phyloP scores from a whole-genome alignment of 768 basidiomycete species.

The Chiua virens region DNA sequence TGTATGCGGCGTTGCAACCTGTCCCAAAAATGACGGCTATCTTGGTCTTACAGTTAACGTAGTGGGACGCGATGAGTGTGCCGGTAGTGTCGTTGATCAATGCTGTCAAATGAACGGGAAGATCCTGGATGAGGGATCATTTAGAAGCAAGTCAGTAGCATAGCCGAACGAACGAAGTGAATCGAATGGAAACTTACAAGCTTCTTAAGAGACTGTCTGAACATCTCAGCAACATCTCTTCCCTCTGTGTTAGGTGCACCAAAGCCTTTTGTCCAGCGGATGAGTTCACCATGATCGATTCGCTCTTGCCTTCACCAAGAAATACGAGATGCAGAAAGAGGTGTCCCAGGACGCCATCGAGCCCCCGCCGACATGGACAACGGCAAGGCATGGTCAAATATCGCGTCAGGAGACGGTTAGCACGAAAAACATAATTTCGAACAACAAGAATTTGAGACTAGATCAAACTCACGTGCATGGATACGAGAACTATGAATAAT shows the following conservation, averaged over 20 bases:
- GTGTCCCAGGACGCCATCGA: not conserved
- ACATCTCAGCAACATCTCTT: slow-evolving; percentile 90
- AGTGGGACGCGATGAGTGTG: slow-evolving; percentile 94
- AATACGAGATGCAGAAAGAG: not conserved
- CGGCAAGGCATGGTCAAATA: not conserved
- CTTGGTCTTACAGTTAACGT: slow-evolving; percentile 87
- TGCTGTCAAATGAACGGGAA: slow-evolving; percentile 82
- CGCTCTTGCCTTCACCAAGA: slow-evolving; percentile 67
- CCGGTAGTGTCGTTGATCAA: slow-evolving; percentile 98
- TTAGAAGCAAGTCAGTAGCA: not conserved
- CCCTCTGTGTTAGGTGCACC: slow-evolving; percentile 91
- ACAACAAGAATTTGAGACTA: not conserved
- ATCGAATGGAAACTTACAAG: slow-evolving; percentile 48
- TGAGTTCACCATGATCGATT: slow-evolving; percentile 92
- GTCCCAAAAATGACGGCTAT: slow-evolving; percentile 98
- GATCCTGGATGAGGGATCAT: slow-evolving; percentile 46
- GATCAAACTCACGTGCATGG: slow-evolving; percentile 74
- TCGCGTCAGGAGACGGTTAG: not conserved
- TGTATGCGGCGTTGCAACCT: slow-evolving; percentile 97
- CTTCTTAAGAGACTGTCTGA: slow-evolving; percentile 76
- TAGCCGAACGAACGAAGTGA: no score
- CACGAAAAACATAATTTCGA: not conserved
- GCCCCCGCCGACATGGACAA: not conserved
- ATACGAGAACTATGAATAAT: slow-evolving; percentile 80
- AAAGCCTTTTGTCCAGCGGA: slow-evolving; percentile 99